These are phyloP conservation scores for Escallonia rubra DNA, from an alignment of 129 eudicot genomes.

Conservation along the genomic window DNA sequence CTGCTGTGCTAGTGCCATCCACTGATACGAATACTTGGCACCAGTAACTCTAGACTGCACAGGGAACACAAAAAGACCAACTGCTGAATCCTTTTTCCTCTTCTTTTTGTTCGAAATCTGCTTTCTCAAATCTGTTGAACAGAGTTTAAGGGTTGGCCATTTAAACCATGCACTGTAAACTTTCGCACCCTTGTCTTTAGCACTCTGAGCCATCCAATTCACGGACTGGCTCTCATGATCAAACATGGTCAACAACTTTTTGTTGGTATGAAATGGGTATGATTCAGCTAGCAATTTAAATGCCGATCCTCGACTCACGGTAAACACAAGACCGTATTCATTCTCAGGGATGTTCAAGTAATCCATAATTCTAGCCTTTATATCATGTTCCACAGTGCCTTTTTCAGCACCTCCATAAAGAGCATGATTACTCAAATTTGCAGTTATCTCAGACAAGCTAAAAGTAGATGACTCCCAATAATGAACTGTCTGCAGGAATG, in stretches of 20 bases:
- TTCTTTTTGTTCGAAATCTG: constrained; percentile 76
- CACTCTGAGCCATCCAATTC: constrained; percentile 97
- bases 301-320: constrained; percentile 97
- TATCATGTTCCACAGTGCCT: constrained; percentile 92
- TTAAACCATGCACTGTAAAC: constrained; percentile 92
- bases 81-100: constrained; percentile 79
- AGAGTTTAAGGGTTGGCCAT: constrained; percentile 98
- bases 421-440: constrained; percentile 96
- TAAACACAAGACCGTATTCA: constrained; percentile 89
- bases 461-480: constrained; percentile 93
- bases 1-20: constrained; percentile 99
- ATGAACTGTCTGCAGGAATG: constrained; percentile 84
- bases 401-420: constrained; percentile 94
- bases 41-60: constrained; percentile 97
- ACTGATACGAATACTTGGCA: constrained; percentile 94
- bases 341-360: constrained; percentile 92
- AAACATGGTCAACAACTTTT: constrained; percentile 88
- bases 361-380: constrained; percentile 87
- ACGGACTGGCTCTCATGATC: constrained; percentile 99
- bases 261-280: constrained; percentile 96
- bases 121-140: constrained; percentile 88
- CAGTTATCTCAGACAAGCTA: constrained; percentile 91
- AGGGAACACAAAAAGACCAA: constrained; percentile 91
- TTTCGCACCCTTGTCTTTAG: constrained; percentile 91
- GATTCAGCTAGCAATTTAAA: constrained; percentile 91